Evolutionary conservation across 2,329 filamentous ascomycete genomes (phyloP).

Genomic region (Claviceps sorghi): DNA sequence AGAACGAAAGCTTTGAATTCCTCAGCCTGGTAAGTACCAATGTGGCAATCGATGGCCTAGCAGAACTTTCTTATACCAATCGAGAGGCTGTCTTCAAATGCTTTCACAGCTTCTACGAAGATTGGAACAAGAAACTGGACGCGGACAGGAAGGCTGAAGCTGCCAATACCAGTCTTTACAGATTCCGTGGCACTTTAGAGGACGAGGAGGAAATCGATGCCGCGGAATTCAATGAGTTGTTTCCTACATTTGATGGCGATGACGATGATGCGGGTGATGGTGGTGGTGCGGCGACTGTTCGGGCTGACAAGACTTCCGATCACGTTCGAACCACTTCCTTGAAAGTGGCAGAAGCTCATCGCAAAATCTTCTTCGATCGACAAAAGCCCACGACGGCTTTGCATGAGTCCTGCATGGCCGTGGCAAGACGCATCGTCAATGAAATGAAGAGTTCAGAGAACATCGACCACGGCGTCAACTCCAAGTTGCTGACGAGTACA

Average conservation of each 20-base stretch:
- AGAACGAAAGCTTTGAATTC: conserved; percentile 26
- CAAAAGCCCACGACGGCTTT: conserved; percentile 28
- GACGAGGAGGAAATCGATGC: conserved; percentile 62
- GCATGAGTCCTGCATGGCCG: conserved; percentile 27
- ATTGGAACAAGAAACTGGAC: conserved; percentile 67
- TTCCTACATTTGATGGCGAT: conserved; percentile 55
- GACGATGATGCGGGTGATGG: conserved; percentile 13
- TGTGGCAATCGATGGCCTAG: conserved; percentile 32
- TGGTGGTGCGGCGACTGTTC: conserved; percentile 16
- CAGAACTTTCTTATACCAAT: conserved; percentile 24
- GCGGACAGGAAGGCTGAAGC: conserved; percentile 63
- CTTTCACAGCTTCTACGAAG: conserved; percentile 58
- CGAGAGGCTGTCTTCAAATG: conserved; percentile 47
- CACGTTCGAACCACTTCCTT: conserved; percentile 42
- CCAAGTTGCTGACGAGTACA: conserved; percentile 48
- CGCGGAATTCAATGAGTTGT: conserved; percentile 64
- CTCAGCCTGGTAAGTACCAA: conserved; percentile 21
- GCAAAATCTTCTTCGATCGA: conserved; percentile 32
- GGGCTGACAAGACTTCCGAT: conserved; percentile 18
- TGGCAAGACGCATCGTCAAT: conserved; percentile 23
- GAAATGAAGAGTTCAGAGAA: conserved; percentile 16
- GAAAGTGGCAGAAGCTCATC: conserved; percentile 46
- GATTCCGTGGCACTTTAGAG: conserved; percentile 63
- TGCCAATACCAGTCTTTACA: conserved; percentile 63
- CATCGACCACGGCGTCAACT: conserved; percentile 26